Conservation (phyloP, 2,329 filamentous ascomycete genomes). For the Cryoendolithus antarcticus region DNA sequence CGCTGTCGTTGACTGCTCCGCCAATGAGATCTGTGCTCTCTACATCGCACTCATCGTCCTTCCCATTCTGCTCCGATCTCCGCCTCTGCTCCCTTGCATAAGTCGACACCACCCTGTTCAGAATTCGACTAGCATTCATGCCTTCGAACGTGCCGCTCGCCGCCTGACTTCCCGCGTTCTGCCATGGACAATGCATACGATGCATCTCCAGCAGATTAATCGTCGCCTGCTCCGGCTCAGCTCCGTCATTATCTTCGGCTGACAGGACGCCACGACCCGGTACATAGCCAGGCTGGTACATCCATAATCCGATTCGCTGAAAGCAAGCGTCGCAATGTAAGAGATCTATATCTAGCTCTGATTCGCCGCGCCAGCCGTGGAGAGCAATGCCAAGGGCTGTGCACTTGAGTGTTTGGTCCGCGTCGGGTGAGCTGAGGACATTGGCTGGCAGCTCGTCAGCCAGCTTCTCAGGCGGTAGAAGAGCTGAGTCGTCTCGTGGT, state of each 20-base stretch:
- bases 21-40: neutral
- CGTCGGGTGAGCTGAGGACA: conserved; percentile 10
- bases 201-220: conserved; percentile 23
- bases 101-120: conserved; percentile 19
- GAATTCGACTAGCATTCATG: conserved; percentile 20
- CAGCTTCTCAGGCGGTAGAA: conserved; percentile 10
- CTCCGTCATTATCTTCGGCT: conserved; percentile 18
- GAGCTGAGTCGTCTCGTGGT: conserved; percentile 5
- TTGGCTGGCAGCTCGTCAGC: conserved; percentile 16
- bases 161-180: conserved; percentile 20
- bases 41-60: conserved; percentile 1
- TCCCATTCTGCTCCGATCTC: conserved; percentile 11
- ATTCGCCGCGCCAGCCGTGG: conserved; percentile 40
- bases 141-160: conserved; percentile 21
- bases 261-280: conserved; percentile 19
- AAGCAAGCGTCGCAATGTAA: conserved; percentile 77
- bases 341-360: conserved; percentile 53
- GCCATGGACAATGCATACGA: conserved; percentile 27
- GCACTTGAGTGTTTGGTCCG: conserved; percentile 2
- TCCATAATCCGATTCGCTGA: conserved; percentile 80
- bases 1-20: neutral
- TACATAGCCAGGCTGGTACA: conserved; percentile 57
- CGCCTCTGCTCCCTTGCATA: conserved; percentile 21
- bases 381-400: conserved; percentile 26
- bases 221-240: conserved; percentile 8